These are phyloP conservation scores for Podosphaera xanthii DNA, from an alignment of 2,329 filamentous ascomycete species.

Conservation along the genomic window DNA sequence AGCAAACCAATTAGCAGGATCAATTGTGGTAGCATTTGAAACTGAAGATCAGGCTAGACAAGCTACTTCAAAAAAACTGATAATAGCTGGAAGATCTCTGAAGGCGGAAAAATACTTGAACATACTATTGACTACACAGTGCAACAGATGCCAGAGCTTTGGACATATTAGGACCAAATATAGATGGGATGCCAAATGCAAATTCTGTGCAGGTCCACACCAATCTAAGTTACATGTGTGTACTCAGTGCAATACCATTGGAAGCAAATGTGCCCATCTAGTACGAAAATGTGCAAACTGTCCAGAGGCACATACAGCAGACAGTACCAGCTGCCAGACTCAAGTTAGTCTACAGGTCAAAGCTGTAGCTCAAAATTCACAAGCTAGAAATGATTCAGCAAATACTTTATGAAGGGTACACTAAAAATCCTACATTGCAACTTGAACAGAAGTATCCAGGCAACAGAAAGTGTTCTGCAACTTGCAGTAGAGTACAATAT, in stretches of 20 bases:
- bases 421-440: neutral
- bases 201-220: neutral
- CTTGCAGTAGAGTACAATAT: neutral
- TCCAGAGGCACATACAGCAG: neutral
- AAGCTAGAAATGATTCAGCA: neutral
- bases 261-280: neutral
- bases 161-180: too few relatives aligned
- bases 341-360: neutral
- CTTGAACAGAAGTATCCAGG: neutral
- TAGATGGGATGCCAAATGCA: neutral
- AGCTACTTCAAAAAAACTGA: neutral
- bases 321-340: neutral
- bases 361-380: neutral
- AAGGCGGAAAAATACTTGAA: neutral
- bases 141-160: neutral
- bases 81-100: neutral
- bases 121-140: neutral
- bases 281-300: neutral
- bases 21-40: neutral
- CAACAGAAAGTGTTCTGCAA: neutral
- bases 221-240: neutral
- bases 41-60: neutral
- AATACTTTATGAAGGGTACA: neutral
- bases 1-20: neutral
- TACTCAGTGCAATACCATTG: neutral